A percentile compares a stretch with the other conserved stretches of the same genome.
phyloP scores from a whole-genome alignment of 345 rosid genomes.

The Eucalyptus pumila region DNA sequence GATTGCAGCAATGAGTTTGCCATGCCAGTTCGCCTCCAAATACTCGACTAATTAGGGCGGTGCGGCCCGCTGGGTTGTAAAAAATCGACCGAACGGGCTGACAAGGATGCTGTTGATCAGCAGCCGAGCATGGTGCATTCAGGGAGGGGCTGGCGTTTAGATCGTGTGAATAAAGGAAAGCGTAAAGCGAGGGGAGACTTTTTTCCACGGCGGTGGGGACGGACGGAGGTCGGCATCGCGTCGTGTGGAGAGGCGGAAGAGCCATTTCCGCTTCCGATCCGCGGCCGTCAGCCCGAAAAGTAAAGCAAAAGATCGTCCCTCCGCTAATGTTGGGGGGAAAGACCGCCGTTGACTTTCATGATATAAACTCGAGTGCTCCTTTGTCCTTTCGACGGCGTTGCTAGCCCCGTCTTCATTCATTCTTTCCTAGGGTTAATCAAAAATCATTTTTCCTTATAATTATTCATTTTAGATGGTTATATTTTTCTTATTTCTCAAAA shows the following conservation, averaged over 20 bases:
- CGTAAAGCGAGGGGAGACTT: background rate
- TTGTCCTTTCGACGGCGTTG: background rate
- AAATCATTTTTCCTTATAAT: background rate
- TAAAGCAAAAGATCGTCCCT: background rate
- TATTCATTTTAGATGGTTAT: background rate
- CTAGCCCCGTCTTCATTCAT: background rate
- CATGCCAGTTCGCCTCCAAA: background rate
- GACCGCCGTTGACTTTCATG: background rate
- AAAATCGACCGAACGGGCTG: background rate
- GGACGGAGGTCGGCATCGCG: background rate
- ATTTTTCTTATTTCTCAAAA: background rate
- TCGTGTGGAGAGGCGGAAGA: background rate
- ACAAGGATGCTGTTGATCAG: background rate
- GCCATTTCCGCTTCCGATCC: background rate
- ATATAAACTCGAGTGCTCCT: background rate
- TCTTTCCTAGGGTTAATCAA: background rate
- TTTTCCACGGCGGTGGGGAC: background rate
- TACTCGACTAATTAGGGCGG: background rate
- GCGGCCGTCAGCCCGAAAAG: background rate
- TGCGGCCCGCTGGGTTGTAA: background rate
- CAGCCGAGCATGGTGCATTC: background rate
- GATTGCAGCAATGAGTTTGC: background rate
- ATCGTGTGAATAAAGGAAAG: background rate
- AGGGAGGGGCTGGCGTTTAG: background rate
- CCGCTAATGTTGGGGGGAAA: background rate